Evolutionary conservation across 148 eudicot species (phyloP), one percentile per base, ranked within the genome.

Genomic region (Agrostemma githago): DNA sequence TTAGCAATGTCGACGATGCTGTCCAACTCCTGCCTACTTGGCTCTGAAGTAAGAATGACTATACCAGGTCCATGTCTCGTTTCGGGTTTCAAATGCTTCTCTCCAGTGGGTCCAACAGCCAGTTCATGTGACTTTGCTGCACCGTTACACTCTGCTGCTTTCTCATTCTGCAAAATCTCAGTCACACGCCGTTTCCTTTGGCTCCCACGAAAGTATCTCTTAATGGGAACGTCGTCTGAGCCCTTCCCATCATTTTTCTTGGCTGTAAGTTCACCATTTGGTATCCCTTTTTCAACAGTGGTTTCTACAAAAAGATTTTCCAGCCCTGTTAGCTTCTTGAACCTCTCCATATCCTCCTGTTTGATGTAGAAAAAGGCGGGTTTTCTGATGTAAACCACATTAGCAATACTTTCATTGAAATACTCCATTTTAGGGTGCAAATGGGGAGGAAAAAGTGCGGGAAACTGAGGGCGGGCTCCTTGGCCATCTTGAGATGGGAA

Each of bases 361-460:
- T 78, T 78, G 48, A 90, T 74, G 67, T 81, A 87, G 75, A 14
- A 74, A 42, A 72, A 76, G 4, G 83, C 79, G 1, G 98, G 98
- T 48, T 84, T 78, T 43, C 85, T 63, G 40, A 89, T 82, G 37
- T 85, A 90, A 17, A 83, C 82, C 48, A 92, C 79, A 81, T 86
- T 84, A 34, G 74, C 76, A 5, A 92, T 74, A 62, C 81, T 65
- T 71, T 42, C 68, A 62, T 75, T 79, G 64, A 72, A 59, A 42
- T 77, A 74, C 62, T 80, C 73, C 16, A 80, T 80, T 41, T 80
- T 84, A 39, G 82, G 89, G 80, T 92, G 98, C 74, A 92, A 66
- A 11, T 67, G 72, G 53, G 88, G 85, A 65, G 96, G 90, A 82
- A 92, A 92, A 66, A 92, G 92, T 74, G 82, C 82, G n/a, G 84